phyloP scores from a whole-genome alignment of 2,329 filamentous ascomycete species.

The Pyrenochaeta sp. region DNA sequence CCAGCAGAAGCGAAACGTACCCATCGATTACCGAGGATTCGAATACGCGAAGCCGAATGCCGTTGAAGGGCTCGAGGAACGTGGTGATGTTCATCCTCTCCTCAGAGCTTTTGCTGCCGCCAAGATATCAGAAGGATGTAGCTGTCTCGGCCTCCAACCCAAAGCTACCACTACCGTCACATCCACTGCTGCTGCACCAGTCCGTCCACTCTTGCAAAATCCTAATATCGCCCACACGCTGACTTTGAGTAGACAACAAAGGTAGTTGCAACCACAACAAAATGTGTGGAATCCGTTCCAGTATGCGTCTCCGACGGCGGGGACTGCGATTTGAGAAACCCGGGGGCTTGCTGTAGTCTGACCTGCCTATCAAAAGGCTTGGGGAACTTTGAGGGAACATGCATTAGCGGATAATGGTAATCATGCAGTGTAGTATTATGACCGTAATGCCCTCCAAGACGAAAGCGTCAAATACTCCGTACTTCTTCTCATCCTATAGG shows the following conservation, averaged over 20 bases:
- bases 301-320: no score
- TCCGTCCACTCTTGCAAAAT: background rate
- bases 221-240: background rate
- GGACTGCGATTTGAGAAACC: no score
- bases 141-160: conserved; percentile 1
- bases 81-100: background rate
- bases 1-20: background rate
- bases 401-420: no score
- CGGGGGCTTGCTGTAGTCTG: no score
- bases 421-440: no score
- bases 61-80: background rate
- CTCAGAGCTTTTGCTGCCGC: conserved; percentile 4
- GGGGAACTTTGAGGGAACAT: no score
- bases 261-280: background rate
- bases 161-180: background rate
- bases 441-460: no score
- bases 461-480: no score
- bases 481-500: no score
- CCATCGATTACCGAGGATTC: background rate
- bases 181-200: background rate
- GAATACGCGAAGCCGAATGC: background rate
- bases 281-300: background rate
- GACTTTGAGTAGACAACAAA: background rate
- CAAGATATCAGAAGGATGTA: conserved; percentile 5
- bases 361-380: no score